Evolutionary conservation across 257 asterid species (phyloP).

Genomic region (Echium plantagineum): DNA sequence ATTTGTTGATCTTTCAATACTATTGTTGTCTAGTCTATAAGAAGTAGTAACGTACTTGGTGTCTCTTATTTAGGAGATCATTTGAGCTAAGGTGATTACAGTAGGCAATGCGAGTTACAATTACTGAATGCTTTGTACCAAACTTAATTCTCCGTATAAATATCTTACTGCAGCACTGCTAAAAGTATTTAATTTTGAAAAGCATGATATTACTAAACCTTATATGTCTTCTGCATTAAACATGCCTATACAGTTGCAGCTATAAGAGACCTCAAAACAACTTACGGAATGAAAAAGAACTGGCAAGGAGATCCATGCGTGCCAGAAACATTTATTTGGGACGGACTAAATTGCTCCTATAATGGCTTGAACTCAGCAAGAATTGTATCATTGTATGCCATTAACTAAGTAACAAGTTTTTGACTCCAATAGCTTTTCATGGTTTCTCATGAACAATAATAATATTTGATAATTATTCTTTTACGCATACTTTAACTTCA

Average conservation of each 20-base stretch:
- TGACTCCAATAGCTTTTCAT: neutral
- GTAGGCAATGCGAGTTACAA: too few species aligned
- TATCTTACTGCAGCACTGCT: too few species aligned
- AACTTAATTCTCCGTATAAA: too few species aligned
- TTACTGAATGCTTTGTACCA: too few species aligned
- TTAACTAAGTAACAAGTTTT: neutral
- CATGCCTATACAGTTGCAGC: conserved; percentile 14
- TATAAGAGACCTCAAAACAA: conserved; percentile 16
- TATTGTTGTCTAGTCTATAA: too few species aligned
- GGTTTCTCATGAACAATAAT: neutral
- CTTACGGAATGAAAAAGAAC: conserved; percentile 19
- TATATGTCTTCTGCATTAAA: too few species aligned
- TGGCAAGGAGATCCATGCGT: conserved; percentile 47
- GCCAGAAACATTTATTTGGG: conserved; percentile 19
- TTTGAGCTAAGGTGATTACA: too few species aligned
- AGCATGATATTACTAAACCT: too few species aligned
- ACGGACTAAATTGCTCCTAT: conserved; percentile 28
- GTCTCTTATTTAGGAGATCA: too few species aligned
- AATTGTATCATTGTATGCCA: conserved; percentile 24
- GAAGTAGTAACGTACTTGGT: too few species aligned
- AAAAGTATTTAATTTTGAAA: too few species aligned
- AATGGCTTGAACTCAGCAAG: conserved; percentile 8
- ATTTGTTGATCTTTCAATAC: too few species aligned
- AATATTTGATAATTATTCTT: neutral
- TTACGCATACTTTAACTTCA: neutral